phyloP scores from a whole-genome alignment of 2,329 filamentous ascomycete genomes.

The Colletotrichum coccodes region DNA sequence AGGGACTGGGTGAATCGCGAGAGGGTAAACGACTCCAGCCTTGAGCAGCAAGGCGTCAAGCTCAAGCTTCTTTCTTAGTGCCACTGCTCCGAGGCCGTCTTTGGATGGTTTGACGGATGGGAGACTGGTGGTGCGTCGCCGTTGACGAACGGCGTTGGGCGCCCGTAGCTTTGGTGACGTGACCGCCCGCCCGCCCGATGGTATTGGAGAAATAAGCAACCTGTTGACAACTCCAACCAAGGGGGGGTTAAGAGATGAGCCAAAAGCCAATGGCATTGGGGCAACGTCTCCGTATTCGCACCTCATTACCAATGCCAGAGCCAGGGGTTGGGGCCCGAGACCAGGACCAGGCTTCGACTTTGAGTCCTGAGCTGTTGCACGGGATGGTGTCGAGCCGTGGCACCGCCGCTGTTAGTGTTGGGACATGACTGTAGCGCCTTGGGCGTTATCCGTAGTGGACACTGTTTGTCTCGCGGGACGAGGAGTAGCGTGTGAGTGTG shows the following conservation, averaged over 20 bases:
- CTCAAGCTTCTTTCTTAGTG: constrained; percentile 30
- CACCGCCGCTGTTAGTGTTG: constrained; percentile 6
- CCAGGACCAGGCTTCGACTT: constrained; percentile 21
- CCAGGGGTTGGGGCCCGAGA: not conserved
- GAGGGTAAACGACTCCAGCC: not conserved
- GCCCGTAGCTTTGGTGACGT: constrained; percentile 13
- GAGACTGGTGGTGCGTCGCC: not conserved
- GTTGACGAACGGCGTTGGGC: constrained; percentile 6
- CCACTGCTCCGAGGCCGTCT: constrained; percentile 8
- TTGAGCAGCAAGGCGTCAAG: constrained; percentile 3
- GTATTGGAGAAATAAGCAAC: constrained; percentile 22
- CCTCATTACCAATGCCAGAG: not conserved
- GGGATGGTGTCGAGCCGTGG: constrained; percentile 27
- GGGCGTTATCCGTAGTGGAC: not conserved
- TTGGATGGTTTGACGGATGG: not conserved
- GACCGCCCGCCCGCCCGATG: constrained; percentile 15
- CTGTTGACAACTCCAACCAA: constrained; percentile 4
- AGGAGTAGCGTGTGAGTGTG: not conserved
- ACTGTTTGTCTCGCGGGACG: not conserved
- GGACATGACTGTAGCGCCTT: not conserved
- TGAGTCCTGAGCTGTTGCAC: constrained; percentile 23
- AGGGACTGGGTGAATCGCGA: not conserved
- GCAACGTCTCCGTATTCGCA: not conserved
- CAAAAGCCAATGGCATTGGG: not conserved
- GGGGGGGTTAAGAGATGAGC: not conserved